Evolutionary conservation across 2,329 filamentous ascomycete species (phyloP), one percentile per base, ranked within the genome.

Genomic region (Chaetomium strumarium): DNA sequence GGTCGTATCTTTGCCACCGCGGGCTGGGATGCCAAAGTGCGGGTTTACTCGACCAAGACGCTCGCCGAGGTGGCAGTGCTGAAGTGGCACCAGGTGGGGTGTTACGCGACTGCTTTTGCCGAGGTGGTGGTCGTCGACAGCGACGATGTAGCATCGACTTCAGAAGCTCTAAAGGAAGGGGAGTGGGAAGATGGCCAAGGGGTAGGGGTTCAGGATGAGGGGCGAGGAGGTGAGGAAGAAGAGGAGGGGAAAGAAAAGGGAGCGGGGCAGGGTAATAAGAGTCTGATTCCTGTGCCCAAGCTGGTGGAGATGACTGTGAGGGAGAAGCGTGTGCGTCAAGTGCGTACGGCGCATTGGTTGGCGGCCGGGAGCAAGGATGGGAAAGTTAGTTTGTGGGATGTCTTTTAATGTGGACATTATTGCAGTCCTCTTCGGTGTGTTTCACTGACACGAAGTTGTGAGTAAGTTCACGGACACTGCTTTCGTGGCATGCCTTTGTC

Each of bases 351-450:
- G 20, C 92, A 97, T 68, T 97, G 92, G 91, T 68, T 97, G 47
- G 93, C 86, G 16, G 89, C 83, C 1, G 93, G 93, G 1, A 87
- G 88, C 51, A 99, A 97, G 68, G 93, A 97, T 72, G 93, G 92
- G 16, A 96, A 95, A 67, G 82, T 97, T 57, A 95, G 90, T 65
- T 72, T 99, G 60, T 99, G 93, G 93, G 89, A 96, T 72, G 84
- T 97, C 53, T 99, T 93, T 68, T 91, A 63, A 40, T 12, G 38
- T 24, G 24, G 24, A 24, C 4, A 24, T 24, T 24, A 24, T 4
- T 24, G 24, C 7, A 7, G 24, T 24, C 4, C 7, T 24, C 4
- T 24, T 24, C 7, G 24, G 7, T 24, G 24, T 24, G 24, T 24
- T 24, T 24, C 7, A 24, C 24, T 24, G 24, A 24, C 7, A 7